Conservation (phyloP, 208 protist genomes). For the Naegleria fowleri region DNA sequence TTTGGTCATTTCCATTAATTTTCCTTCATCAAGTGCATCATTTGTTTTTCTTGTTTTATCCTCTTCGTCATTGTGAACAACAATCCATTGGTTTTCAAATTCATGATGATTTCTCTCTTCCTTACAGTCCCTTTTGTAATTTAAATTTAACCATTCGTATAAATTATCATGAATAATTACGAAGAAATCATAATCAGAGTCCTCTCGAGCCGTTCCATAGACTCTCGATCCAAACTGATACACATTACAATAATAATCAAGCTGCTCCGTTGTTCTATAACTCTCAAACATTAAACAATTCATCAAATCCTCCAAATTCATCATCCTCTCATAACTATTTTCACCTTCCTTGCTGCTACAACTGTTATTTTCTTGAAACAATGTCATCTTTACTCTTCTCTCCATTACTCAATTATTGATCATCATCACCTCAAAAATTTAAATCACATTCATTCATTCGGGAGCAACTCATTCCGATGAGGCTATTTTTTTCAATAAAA, state of each 20-base stretch:
- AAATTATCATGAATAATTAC: not conserved
- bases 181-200: constrained; percentile 16
- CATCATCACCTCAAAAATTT: too few relatives aligned
- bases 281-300: too few relatives aligned
- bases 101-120: not conserved
- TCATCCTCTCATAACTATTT: too few relatives aligned
- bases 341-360: too few relatives aligned
- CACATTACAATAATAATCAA: not conserved
- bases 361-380: too few relatives aligned
- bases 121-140: not conserved
- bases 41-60: not conserved
- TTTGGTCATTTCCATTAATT: not conserved
- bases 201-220: not conserved
- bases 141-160: not conserved
- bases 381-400: too few relatives aligned
- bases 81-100: not conserved
- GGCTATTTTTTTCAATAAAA: too few relatives aligned
- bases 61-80: not conserved
- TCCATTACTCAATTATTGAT: too few relatives aligned
- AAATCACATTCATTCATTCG: too few relatives aligned
- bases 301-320: too few relatives aligned
- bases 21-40: not conserved
- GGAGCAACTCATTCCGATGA: too few relatives aligned
- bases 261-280: too few relatives aligned
- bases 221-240: constrained; percentile 18